Evolutionary conservation across 805 yeast species (phyloP).

Genomic region (Cyberlindnera maritima): DNA sequence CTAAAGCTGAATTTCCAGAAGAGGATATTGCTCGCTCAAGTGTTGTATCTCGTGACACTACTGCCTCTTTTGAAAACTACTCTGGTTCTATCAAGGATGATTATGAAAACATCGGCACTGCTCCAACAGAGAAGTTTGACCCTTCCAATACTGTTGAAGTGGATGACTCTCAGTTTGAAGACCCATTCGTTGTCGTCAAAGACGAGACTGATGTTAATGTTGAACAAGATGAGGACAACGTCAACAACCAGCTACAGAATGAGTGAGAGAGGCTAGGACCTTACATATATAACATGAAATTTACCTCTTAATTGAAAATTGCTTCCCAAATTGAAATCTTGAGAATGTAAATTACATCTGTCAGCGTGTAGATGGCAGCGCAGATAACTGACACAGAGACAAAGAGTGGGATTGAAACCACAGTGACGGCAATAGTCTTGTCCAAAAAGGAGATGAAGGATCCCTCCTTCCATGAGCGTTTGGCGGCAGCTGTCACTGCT

Average conservation of each 20-base stretch:
- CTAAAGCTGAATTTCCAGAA: background rate
- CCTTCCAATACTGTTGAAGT: slow-evolving; percentile 7
- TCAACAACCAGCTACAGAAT: no score
- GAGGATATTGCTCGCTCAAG: background rate
- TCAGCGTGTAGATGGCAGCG: no score
- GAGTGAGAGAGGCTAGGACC: background rate
- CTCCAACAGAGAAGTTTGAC: slow-evolving; percentile 8
- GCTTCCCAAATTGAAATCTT: no score
- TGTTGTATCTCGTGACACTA: slow-evolving; percentile 2
- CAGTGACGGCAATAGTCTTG: no score
- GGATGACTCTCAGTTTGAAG: slow-evolving; percentile 3
- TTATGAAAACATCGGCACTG: slow-evolving; percentile 20
- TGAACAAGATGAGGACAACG: background rate
- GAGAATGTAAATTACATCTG: no score
- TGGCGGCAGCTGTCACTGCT: no score
- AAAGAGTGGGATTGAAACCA: no score
- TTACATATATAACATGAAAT: no score
- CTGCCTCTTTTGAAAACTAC: slow-evolving; percentile 15
- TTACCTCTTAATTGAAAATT: no score
- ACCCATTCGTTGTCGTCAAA: slow-evolving; percentile 11
- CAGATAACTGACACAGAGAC: no score
- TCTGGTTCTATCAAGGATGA: slow-evolving; percentile 21
- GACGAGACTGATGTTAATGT: background rate
- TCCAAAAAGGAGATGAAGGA: no score
- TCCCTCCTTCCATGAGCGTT: no score